Percentiles rank a stretch among this genome's conserved stretches.
These are phyloP conservation scores for Myriosclerotinia duriaeana DNA, from an alignment of 2,329 filamentous ascomycete species.

Conservation along the genomic window DNA sequence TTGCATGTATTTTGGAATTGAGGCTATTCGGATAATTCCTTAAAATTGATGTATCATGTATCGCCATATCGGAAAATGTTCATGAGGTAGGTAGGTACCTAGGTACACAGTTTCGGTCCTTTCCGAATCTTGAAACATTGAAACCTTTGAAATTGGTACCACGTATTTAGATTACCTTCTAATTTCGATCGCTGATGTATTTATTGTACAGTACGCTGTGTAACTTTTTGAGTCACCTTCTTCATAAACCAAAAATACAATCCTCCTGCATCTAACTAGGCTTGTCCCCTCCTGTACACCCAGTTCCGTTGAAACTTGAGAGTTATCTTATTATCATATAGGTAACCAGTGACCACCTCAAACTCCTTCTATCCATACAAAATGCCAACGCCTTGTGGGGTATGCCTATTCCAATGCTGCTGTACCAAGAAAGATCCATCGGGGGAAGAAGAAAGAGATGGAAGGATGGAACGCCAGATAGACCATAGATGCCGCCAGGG, in stretches of 20 bases:
- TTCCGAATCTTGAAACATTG: conserved; percentile 3
- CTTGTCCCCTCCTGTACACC: background rate
- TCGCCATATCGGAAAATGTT: background rate
- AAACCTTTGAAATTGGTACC: background rate
- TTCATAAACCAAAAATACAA: background rate
- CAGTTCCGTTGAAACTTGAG: background rate
- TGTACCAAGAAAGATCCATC: conserved; percentile 17
- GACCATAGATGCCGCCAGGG: background rate
- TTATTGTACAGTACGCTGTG: background rate
- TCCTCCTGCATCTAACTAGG: background rate
- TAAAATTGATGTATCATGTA: background rate
- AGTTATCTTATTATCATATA: too few species aligned
- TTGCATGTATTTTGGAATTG: too few species aligned
- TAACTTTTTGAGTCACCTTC: background rate
- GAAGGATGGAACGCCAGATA: background rate
- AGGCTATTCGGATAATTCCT: conserved; percentile 3
- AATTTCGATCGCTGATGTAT: background rate
- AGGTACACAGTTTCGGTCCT: conserved; percentile 16
- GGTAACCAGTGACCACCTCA: background rate
- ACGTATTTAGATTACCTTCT: too few species aligned
- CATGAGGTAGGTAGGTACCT: too few species aligned
- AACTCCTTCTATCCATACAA: conserved; percentile 9
- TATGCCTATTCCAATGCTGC: conserved; percentile 23
- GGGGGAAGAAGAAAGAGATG: too few species aligned
- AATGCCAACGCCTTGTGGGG: conserved; percentile 9